These are phyloP conservation scores for Chlorella sp. DNA, from an alignment of 139 green algal species.

Conservation along the genomic window DNA sequence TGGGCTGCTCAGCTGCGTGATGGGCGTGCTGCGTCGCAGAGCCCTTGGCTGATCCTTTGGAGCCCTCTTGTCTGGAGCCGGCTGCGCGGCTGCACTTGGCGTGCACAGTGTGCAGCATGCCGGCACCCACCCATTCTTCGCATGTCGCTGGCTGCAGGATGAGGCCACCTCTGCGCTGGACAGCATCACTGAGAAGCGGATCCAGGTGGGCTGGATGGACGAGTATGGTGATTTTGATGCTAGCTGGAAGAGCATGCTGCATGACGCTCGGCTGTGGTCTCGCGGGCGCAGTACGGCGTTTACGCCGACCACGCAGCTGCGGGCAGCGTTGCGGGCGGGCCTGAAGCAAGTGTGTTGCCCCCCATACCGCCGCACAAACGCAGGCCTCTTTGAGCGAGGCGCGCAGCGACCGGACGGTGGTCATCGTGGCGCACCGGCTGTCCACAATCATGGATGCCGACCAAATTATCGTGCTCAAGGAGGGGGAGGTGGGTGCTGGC, in stretches of 20 bases:
- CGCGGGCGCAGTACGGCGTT: too few species aligned
- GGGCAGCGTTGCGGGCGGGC: not conserved
- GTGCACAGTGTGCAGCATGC: too few species aligned
- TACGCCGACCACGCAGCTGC: not conserved
- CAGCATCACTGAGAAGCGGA: constrained; percentile 54
- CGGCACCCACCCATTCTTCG: too few species aligned
- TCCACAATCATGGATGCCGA: constrained; percentile 87
- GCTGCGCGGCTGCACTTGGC: too few species aligned
- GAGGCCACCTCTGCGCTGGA: constrained; percentile 91
- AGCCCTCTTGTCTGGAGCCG: too few species aligned
- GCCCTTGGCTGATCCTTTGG: too few species aligned
- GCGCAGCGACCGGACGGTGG: constrained; percentile 45
- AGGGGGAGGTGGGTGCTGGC: constrained; percentile 50
- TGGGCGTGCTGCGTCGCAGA: not conserved
- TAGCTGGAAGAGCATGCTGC: too few species aligned
- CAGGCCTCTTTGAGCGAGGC: constrained; percentile 45
- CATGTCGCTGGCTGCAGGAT: too few species aligned
- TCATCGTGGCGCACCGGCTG: constrained; percentile 94
- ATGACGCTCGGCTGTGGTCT: too few species aligned
- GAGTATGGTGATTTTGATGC: too few species aligned
- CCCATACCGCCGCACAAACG: not conserved
- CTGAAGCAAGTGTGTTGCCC: not conserved
- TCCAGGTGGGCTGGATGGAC: constrained; percentile 48
- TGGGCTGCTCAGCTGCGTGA: not conserved
- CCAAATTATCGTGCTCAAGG: constrained; percentile 66